These are phyloP conservation scores for Suillus americanus DNA, from an alignment of 768 basidiomycete species.

Conservation along the genomic window DNA sequence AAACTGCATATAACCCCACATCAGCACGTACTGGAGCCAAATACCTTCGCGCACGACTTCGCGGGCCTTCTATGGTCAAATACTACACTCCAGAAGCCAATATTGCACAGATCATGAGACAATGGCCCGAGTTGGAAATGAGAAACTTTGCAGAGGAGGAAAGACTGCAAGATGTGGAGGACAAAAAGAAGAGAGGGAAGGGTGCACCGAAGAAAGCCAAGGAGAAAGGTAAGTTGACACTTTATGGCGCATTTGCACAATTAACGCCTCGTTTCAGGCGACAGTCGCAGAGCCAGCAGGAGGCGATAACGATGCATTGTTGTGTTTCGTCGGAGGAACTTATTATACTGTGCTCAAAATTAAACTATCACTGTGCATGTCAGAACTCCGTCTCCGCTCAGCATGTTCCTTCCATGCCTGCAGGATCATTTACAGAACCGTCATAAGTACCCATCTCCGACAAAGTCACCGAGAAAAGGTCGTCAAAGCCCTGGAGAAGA, in stretches of 20 bases:
- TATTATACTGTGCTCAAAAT: not conserved
- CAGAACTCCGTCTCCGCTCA: slow-evolving; percentile 11
- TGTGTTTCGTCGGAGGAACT: not conserved
- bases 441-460: slow-evolving; percentile 53
- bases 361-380: not conserved
- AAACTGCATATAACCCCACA: slow-evolving; percentile 86
- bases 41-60: slow-evolving; percentile 79
- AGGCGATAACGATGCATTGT: slow-evolving; percentile 32
- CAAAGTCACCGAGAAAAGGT: slow-evolving; percentile 62
- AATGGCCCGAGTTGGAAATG: slow-evolving; percentile 58
- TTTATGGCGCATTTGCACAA: not conserved
- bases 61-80: slow-evolving; percentile 80
- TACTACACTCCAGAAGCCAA: slow-evolving; percentile 76
- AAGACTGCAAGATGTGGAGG: slow-evolving; percentile 65
- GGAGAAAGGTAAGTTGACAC: slow-evolving; percentile 49
- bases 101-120: slow-evolving; percentile 48
- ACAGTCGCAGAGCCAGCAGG: slow-evolving; percentile 51
- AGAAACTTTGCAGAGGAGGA: slow-evolving; percentile 67
- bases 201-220: slow-evolving; percentile 83
- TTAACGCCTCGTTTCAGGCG: slow-evolving; percentile 33
- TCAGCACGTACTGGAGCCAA: slow-evolving; percentile 86
- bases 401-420: slow-evolving; percentile 20
- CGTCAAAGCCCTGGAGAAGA: slow-evolving; percentile 61
- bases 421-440: slow-evolving; percentile 23
- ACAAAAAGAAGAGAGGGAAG: slow-evolving; percentile 74